Evolutionary conservation across 805 yeast genomes (phyloP), one percentile per base, ranked within the genome.

Genomic region (Candida manassasensis): DNA sequence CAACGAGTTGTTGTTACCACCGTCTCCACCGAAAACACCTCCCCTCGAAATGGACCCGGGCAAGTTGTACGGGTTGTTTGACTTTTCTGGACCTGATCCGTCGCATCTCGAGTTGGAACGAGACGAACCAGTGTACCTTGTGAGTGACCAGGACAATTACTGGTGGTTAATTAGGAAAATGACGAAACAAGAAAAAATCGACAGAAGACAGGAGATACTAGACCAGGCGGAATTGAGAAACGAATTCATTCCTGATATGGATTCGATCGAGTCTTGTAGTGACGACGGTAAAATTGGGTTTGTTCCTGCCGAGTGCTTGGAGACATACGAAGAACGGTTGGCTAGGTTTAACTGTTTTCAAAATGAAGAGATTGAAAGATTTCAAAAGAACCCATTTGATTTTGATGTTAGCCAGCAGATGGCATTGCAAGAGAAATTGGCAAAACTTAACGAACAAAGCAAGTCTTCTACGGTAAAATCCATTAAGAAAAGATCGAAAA

Each of bases 281-380:
- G 71, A 66, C 67, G 84, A 79, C 53, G 80, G 80, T 3, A 73
- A 79, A 45, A 79, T 90, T 35, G 98, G 98, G 1, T 93, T 89
- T 65, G 94, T 94, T 2, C 98, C 98, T 1, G 97, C 97, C 1
- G 98, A 93, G 56, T 78, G 93, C 39, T 63, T 93, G 24, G 98
- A 93, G 58, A 86, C 96, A 0, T 88, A 85, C 42, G 83, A 79
- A 31, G 98, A 93, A 59, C 69, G 97, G 39, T 61, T 93, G 36
- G 98, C 98, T 0, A 70, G 97, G 37, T 67, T 89, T 27, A 93
- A 93, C 55, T 85, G 96, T 59, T 86, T 90, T 77, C 81, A 86
- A 47, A 90, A 90, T 59, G 96, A 86, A 56, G 86, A 82, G 38
- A 53, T 73, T 19, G 82, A 75, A 48, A 12, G 34, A 55, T 29